phyloP scores from a whole-genome alignment of 2,329 filamentous ascomycete species.

The Curvularia sp. region DNA sequence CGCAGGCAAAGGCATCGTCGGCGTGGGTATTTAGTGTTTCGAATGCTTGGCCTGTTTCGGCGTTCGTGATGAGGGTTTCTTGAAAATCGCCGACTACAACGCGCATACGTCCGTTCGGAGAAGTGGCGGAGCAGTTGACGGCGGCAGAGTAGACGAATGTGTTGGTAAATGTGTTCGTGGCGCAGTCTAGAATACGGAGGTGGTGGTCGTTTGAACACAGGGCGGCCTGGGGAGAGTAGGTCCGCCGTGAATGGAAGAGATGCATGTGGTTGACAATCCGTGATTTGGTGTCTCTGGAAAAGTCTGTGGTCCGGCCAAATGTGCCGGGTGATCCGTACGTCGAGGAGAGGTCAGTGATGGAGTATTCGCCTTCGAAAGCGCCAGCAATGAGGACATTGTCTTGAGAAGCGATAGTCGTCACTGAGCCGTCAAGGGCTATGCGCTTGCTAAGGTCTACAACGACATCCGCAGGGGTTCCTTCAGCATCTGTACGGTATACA shows the following conservation, averaged over 20 bases:
- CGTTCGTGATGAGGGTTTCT: conserved; percentile 71
- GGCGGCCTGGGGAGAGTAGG: conserved; percentile 58
- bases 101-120: conserved; percentile 73
- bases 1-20: conserved; percentile 78
- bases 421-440: conserved; percentile 50
- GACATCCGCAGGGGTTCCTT: conserved; percentile 50
- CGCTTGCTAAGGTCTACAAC: conserved; percentile 59
- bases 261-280: conserved; percentile 67
- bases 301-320: conserved; percentile 58
- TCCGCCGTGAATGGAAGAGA: conserved; percentile 57
- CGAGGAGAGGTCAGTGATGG: conserved; percentile 54
- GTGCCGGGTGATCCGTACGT: conserved; percentile 44
- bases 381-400: conserved; percentile 61
- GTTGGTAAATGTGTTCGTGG: conserved; percentile 64
- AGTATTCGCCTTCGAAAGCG: conserved; percentile 65
- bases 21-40: conserved; percentile 67
- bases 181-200: conserved; percentile 62
- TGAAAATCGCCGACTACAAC: conserved; percentile 74
- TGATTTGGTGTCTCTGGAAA: conserved; percentile 57
- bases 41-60: conserved; percentile 68
- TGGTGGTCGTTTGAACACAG: conserved; percentile 66
- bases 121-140: conserved; percentile 76
- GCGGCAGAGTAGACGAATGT: conserved; percentile 65
- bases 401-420: conserved; percentile 61
- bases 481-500: conserved; percentile 59